A percentile compares a stretch with the other conserved stretches of the same genome.
phyloP scores from a whole-genome alignment of 2,329 filamentous ascomycete species.

The Fusarium liriodendri region DNA sequence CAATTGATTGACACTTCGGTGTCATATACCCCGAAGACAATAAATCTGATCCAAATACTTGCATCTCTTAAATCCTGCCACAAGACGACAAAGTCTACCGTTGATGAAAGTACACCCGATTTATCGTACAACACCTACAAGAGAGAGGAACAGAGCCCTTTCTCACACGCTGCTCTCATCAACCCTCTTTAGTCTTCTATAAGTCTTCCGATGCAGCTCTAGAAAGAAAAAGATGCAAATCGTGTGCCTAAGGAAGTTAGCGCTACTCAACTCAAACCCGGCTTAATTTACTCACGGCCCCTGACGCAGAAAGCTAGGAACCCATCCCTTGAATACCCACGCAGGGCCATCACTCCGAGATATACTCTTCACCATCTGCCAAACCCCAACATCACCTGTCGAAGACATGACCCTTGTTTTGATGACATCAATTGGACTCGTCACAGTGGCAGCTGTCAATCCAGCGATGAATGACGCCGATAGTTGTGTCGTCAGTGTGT shows the following conservation, averaged over 20 bases:
- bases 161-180: background rate
- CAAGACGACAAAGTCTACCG: background rate
- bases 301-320: constrained; percentile 74
- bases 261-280: background rate
- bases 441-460: background rate
- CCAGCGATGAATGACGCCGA: background rate
- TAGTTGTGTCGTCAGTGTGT: background rate
- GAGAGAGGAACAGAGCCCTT: background rate
- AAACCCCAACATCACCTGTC: background rate
- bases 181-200: background rate
- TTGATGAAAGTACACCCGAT: background rate
- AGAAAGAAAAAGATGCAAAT: background rate
- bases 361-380: constrained; percentile 69
- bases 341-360: constrained; percentile 75
- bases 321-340: constrained; percentile 92
- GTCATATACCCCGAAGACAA: background rate
- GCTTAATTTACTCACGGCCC: constrained; percentile 63
- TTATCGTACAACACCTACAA: background rate
- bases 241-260: background rate
- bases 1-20: background rate
- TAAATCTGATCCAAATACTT: background rate
- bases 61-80: background rate
- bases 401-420: background rate
- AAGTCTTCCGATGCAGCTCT: background rate
- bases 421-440: background rate